phyloP scores from a whole-genome alignment of 169 alveolate genomes.

The Plasmodium malariae region DNA sequence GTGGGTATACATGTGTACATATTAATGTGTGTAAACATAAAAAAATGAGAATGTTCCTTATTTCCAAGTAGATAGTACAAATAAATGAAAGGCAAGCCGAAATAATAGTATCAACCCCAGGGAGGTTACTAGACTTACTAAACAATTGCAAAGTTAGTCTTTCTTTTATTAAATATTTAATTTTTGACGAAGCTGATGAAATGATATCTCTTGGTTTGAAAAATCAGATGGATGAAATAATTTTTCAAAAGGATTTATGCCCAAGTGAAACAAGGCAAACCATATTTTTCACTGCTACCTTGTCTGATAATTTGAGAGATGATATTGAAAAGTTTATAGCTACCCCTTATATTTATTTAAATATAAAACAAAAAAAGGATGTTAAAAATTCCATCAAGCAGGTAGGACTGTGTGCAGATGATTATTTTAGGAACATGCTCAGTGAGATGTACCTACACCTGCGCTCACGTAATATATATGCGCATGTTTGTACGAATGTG shows the following conservation, averaged over 20 bases:
- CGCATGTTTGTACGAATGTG: neutral
- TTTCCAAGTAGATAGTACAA: slow-evolving; percentile 14
- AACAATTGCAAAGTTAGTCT: slow-evolving; percentile 86
- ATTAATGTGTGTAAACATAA: neutral
- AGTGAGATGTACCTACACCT: neutral
- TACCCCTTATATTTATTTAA: slow-evolving; percentile 46
- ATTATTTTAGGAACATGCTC: neutral
- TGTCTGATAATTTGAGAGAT: slow-evolving; percentile 38
- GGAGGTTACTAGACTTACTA: slow-evolving; percentile 92
- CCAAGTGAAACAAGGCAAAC: slow-evolving; percentile 44
- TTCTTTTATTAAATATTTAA: slow-evolving; percentile 87
- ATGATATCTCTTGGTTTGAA: slow-evolving; percentile 95
- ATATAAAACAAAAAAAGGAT: slow-evolving; percentile 47
- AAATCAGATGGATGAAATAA: slow-evolving; percentile 51
- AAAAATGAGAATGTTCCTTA: neutral
- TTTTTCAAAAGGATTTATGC: slow-evolving; percentile 44
- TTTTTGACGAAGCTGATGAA: slow-evolving; percentile 96
- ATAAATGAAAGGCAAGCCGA: slow-evolving; percentile 65
- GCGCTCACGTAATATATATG: neutral
- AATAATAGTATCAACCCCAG: slow-evolving; percentile 40
- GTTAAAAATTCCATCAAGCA: slow-evolving; percentile 31
- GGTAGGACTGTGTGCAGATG: slow-evolving; percentile 1
- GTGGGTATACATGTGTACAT: neutral
- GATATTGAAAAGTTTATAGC: slow-evolving; percentile 23
- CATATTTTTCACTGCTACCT: slow-evolving; percentile 43